These are phyloP conservation scores for Clavispora vitiphila DNA, from an alignment of 805 yeast genomes.

Conservation along the genomic window DNA sequence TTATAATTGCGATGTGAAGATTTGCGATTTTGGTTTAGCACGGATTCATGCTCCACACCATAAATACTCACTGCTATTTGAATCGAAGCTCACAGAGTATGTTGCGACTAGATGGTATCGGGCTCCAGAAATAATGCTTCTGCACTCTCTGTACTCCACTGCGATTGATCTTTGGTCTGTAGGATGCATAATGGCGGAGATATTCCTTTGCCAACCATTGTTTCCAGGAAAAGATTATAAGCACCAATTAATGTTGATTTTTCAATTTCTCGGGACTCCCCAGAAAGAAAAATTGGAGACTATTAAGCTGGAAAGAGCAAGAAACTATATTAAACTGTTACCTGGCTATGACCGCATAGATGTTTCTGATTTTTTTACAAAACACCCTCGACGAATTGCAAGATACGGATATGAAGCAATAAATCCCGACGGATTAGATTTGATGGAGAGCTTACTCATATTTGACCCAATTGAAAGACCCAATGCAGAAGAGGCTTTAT, in stretches of 20 bases:
- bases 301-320: conserved; percentile 12
- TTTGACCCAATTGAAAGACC: conserved; percentile 12
- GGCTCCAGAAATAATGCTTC: conserved; percentile 79
- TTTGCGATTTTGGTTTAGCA: conserved; percentile 77
- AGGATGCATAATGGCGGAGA: conserved; percentile 73
- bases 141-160: conserved; percentile 65
- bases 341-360: conserved; percentile 6
- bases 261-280: conserved; percentile 71
- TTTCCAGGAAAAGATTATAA: conserved; percentile 75
- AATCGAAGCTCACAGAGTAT: conserved; percentile 64
- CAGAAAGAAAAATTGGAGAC: conserved; percentile 17
- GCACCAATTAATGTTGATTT: conserved; percentile 60
- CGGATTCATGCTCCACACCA: conserved; percentile 31
- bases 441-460: conserved; percentile 10
- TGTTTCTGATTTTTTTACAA: conserved; percentile 3
- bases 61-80: conserved; percentile 9
- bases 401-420: conserved; percentile 10
- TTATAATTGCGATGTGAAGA: conserved; percentile 67
- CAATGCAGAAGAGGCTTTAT: conserved; percentile 9
- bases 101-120: conserved; percentile 85
- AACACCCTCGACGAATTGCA: conserved; percentile 11
- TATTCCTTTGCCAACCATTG: conserved; percentile 56
- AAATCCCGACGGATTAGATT: conserved; percentile 12
- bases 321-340: conserved; percentile 13
- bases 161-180: conserved; percentile 81